These are phyloP conservation scores for Talaromyces wortmannii DNA, from an alignment of 495 filamentous ascomycete genomes.

Conservation along the genomic window DNA sequence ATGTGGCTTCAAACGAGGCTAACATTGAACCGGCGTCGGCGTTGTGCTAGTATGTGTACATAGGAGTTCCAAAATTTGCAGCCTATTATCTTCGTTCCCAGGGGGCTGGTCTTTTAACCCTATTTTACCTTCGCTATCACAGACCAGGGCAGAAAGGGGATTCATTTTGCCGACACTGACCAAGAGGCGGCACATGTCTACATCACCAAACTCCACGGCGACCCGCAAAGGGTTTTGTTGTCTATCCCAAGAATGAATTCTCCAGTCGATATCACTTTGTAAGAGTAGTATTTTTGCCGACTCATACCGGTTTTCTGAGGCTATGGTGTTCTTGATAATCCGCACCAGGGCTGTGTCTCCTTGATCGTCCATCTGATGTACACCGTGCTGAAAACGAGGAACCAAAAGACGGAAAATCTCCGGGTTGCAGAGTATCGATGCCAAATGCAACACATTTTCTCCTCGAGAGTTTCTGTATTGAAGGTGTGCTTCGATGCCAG, in stretches of 20 bases:
- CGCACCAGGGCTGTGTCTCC: conserved; percentile 12
- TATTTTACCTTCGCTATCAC: conserved; percentile 7
- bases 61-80: conserved; percentile 7
- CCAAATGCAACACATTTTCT: conserved; percentile 18
- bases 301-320: conserved; percentile 11
- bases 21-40: background rate
- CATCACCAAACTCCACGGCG: conserved; percentile 10
- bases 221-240: conserved; percentile 7
- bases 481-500: conserved; percentile 12
- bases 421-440: conserved; percentile 17
- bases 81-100: conserved; percentile 7
- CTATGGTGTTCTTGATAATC: conserved; percentile 6
- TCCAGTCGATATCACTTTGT: conserved; percentile 4
- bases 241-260: conserved; percentile 4
- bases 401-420: conserved; percentile 15
- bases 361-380: conserved; percentile 11
- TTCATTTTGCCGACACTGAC: conserved; percentile 9
- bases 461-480: conserved; percentile 14
- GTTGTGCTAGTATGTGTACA: conserved; percentile 4
- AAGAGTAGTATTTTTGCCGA: conserved; percentile 12
- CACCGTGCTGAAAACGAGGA: conserved; percentile 11
- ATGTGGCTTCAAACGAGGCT: no score
- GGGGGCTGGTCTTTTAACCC: conserved; percentile 5
- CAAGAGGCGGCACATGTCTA: conserved; percentile 12
- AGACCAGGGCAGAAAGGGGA: conserved; percentile 7